A percentile compares a stretch with the other conserved stretches of the same genome.
Conservation (phyloP, 2,329 filamentous ascomycete genomes). For the Ilyonectria sp. region DNA sequence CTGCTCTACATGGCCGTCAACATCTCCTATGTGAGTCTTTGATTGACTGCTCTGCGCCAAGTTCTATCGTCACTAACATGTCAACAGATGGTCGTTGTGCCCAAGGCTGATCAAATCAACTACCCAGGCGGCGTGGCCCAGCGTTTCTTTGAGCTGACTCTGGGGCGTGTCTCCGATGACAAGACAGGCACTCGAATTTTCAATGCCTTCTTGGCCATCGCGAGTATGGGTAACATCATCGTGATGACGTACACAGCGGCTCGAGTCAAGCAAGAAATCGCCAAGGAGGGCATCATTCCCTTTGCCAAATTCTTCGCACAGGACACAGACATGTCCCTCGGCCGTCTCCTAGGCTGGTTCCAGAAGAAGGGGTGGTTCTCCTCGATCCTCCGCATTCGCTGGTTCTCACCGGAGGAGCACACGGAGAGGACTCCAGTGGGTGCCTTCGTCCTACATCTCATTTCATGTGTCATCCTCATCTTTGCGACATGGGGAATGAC, state of each 20-base stretch:
- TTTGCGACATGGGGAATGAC: constrained; percentile 51
- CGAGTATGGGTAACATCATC: constrained; percentile 69
- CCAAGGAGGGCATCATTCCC: constrained; percentile 70
- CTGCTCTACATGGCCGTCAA: constrained; percentile 56
- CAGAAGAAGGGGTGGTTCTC: constrained; percentile 50
- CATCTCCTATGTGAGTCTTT: constrained; percentile 53
- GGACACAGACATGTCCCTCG: constrained; percentile 53
- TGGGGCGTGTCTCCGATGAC: constrained; percentile 49
- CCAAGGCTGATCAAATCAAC: constrained; percentile 41
- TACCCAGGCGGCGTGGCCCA: constrained; percentile 47
- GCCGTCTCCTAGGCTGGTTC: constrained; percentile 52
- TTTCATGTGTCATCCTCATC: constrained; percentile 54
- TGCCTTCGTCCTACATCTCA: constrained; percentile 53
- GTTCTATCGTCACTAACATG: neutral
- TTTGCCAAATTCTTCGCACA: constrained; percentile 64
- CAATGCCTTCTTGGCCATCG: constrained; percentile 66
- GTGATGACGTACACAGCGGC: constrained; percentile 71
- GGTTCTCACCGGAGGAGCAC: constrained; percentile 54
- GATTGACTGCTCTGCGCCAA: fast-evolving
- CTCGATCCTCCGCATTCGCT: constrained; percentile 45
- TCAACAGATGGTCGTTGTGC: constrained; percentile 58
- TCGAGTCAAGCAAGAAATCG: constrained; percentile 73
- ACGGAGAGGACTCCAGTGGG: constrained; percentile 55
- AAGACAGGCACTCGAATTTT: constrained; percentile 55
- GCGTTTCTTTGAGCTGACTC: constrained; percentile 53